Evolutionary conservation across 2,329 filamentous ascomycete genomes (phyloP).

Genomic region (Pleurostoma richardsiae): DNA sequence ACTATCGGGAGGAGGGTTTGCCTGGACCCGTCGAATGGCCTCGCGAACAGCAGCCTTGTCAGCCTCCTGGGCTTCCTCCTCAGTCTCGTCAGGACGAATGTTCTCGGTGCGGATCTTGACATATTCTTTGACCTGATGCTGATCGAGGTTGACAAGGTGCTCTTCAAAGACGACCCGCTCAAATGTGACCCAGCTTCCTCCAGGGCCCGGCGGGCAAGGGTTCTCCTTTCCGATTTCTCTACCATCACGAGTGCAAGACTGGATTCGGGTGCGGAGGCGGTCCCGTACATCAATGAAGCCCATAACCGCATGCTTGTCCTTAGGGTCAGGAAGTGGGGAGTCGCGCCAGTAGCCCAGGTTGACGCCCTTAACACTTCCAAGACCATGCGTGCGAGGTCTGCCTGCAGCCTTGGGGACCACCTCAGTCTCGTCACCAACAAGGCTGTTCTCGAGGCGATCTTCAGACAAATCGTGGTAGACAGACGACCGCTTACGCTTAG

Average conservation of each 20-base stretch:
- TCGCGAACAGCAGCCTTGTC: slow-evolving; percentile 39
- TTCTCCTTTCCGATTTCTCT: slow-evolving; percentile 38
- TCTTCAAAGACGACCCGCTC: slow-evolving; percentile 54
- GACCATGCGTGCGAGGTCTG: slow-evolving; percentile 17
- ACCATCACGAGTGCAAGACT: slow-evolving; percentile 42
- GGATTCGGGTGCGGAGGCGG: slow-evolving; percentile 54
- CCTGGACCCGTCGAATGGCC: slow-evolving; percentile 37
- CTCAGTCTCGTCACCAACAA: slow-evolving; percentile 23
- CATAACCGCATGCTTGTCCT: slow-evolving; percentile 52
- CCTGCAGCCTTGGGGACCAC: slow-evolving; percentile 7
- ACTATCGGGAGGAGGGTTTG: slow-evolving; percentile 37
- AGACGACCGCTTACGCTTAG: slow-evolving; percentile 52
- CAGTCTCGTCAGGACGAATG: slow-evolving; percentile 21
- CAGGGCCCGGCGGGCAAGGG: slow-evolving; percentile 51
- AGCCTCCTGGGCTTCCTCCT: slow-evolving; percentile 29
- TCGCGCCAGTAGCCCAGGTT: slow-evolving; percentile 57
- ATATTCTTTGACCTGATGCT: slow-evolving; percentile 57
- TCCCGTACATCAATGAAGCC: slow-evolving; percentile 60
- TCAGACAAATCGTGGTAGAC: slow-evolving; percentile 45
- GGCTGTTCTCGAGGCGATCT: slow-evolving; percentile 34
- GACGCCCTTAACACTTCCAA: slow-evolving; percentile 36
- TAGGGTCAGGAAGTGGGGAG: slow-evolving; percentile 41
- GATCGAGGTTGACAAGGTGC: slow-evolving; percentile 49
- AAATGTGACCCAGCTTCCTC: slow-evolving; percentile 61
- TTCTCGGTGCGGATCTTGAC: slow-evolving; percentile 47